Percentiles rank a stretch among this genome's conserved stretches.
Evolutionary conservation across 2,329 filamentous ascomycete genomes (phyloP).

Genomic region (Trichoderma gracile): DNA sequence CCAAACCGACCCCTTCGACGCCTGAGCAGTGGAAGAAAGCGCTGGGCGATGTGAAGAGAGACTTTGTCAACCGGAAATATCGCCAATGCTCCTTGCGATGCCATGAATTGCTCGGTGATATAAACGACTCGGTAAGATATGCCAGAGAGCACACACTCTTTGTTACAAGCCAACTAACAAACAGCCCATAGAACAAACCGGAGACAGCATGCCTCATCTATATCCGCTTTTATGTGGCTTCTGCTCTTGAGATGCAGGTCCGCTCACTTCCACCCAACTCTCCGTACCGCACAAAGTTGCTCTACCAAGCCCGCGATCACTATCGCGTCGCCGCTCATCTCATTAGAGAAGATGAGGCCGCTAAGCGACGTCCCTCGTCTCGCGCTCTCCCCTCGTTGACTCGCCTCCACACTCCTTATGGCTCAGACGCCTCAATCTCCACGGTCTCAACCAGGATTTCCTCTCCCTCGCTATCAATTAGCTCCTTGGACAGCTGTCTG

Average conservation of each 20-base stretch:
- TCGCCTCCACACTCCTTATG: conserved; percentile 49
- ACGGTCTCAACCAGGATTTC: conserved; percentile 47
- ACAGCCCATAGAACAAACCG: conserved; percentile 31
- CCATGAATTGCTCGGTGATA: conserved; percentile 52
- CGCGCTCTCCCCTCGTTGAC: conserved; percentile 44
- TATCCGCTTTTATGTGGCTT: conserved; percentile 62
- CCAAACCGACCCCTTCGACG: conserved; percentile 45
- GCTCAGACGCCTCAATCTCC: conserved; percentile 49
- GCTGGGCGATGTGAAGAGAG: conserved; percentile 55
- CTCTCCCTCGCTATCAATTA: conserved; percentile 48
- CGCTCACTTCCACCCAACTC: conserved; percentile 49
- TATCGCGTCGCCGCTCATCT: conserved; percentile 53
- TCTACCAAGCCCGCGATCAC: conserved; percentile 54
- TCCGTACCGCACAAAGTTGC: conserved; percentile 48
- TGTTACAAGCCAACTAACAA: background rate
- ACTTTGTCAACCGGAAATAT: conserved; percentile 53
- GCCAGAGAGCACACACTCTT: rapidly evolving
- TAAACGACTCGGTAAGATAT: conserved; percentile 45
- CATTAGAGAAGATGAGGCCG: conserved; percentile 49
- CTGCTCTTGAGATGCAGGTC: conserved; percentile 59
- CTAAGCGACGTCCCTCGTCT: conserved; percentile 42
- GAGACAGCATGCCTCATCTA: conserved; percentile 60
- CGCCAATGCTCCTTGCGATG: conserved; percentile 56
- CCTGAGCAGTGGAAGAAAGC: conserved; percentile 53
- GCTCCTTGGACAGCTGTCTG: conserved; percentile 26